Evolutionary conservation across 108 stramenopile species (phyloP), one percentile per base, ranked within the genome.

Genomic region (Cyclostephanos tholiformis): DNA sequence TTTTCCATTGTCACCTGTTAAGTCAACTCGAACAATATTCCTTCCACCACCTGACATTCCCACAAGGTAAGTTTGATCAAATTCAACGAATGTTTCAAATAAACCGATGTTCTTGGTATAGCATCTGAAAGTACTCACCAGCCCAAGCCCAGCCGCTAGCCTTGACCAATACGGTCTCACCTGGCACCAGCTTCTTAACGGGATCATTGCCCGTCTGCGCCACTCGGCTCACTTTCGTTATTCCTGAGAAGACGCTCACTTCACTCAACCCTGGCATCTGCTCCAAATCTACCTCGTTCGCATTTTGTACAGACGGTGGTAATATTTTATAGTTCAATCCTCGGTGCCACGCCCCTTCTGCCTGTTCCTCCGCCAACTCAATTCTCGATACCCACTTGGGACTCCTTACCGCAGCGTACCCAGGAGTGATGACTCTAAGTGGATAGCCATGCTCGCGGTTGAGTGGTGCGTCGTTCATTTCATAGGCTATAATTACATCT

Each of bases 361-460:
- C 89, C 64, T 91, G 87, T 38, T 86, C 79, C 26, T 57, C 64
- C 29, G 87, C 58, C 16, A 95, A 36, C 59, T 87, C 87, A 23
- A 95, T 81, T 51, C 82, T 87, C 26, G 87, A 84, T 12, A 95
- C 49, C 93, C 93, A 95, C 62, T 95, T 95, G 57, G 91, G 87
- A 71, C 86, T 90, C 5, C 93, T 79, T 36, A 95, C 88, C 14
- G 88, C 93, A 9, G 88, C 88, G 80, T 90, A 95, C 38, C 99
- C 99, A 12, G 99, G 99, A 52, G 97, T 95, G 62, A 99, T 90
- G n/a, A 87, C 82, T 17, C 99, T 86, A 14, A 99, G 74, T 19
- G 99, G 99, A 64, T 71, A 96, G 27, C 99, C 99, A 83, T 99
- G 99, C 65, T 98, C 97, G 5, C 96, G 85, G 46, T 95, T 91